Conservation (phyloP, 2,329 filamentous ascomycete genomes). For the Verticillium longisporum region DNA sequence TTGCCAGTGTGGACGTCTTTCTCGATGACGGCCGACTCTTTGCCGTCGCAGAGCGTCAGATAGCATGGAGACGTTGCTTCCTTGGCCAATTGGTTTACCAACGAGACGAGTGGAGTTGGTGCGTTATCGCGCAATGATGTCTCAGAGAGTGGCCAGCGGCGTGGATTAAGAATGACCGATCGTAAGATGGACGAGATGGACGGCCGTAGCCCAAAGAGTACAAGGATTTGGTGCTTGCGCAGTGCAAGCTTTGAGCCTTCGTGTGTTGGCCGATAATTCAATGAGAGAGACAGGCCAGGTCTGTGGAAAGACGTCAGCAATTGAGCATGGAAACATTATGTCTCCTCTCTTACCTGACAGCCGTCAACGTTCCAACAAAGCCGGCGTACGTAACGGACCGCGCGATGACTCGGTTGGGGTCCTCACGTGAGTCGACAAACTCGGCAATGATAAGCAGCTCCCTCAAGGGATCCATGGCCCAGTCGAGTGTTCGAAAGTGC, state of each 20-base stretch:
- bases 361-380: slow-evolving; percentile 43
- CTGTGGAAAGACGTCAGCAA: slow-evolving; percentile 12
- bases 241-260: slow-evolving; percentile 30
- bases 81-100: slow-evolving; percentile 19
- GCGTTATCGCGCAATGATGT: background rate
- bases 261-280: slow-evolving; percentile 44
- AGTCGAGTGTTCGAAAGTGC: slow-evolving; percentile 48
- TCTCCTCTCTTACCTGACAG: slow-evolving; percentile 27
- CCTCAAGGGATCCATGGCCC: slow-evolving; percentile 44
- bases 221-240: slow-evolving; percentile 41
- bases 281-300: slow-evolving; percentile 34
- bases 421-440: slow-evolving; percentile 29
- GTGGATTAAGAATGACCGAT: slow-evolving; percentile 14
- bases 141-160: background rate
- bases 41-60: slow-evolving; percentile 45
- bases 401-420: slow-evolving; percentile 29
- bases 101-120: background rate
- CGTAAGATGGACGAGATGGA: slow-evolving; percentile 47
- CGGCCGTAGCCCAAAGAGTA: slow-evolving; percentile 44
- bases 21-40: slow-evolving; percentile 40
- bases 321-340: background rate
- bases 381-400: slow-evolving; percentile 42
- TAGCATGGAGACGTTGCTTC: slow-evolving; percentile 47
- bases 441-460: slow-evolving; percentile 44
- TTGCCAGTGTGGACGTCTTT: slow-evolving; percentile 44